Evolutionary conservation across 2,329 filamentous ascomycete species (phyloP), one percentile per base, ranked within the genome.

Genomic region (Escovopsis weberi): DNA sequence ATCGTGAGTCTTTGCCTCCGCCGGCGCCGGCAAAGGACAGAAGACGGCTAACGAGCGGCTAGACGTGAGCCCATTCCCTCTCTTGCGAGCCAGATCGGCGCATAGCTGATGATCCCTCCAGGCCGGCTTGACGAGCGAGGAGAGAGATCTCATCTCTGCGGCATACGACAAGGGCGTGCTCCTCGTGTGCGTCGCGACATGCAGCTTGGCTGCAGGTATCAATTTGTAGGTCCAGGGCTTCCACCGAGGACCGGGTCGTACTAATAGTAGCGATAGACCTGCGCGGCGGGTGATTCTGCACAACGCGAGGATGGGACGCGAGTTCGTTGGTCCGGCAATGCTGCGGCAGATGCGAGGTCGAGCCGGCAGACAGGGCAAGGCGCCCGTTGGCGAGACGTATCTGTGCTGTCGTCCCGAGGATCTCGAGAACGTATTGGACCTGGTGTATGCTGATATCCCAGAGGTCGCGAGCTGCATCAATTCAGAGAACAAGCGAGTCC

Each of bases 191-290:
- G 76, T 85, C 12, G 83, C 83, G 33, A 88, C 83, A 2, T 86
- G 82, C 52, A 85, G 81, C 55, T 69, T 88, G 44, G 83, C 83
- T n/a, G 83, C 82, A 12, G 83, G 83, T n/a, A 85, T 88, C 45
- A 87, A 88, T 58, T 63, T 88, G 53, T 68, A 46, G 44, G 61
- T 48, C 12, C 26, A 9, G 5, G 7, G 19, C 8, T 32, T 33
- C 26, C 11, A 12, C 33, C 30, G 2, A 10, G 7, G 6, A 26
- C n/a, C 18, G 23, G 7, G 4, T 15, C 15, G 33, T 36, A 12
- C 38, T 37, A 26, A 49, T 55, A 26, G 55, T 46, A 28, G 9
- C 18, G 9, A 2, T 26, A 66, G 65, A 12, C 73, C 73, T 12
- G 83, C 83, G 7, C 69, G 83, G 42, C 68, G 83, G 49, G 83